These are phyloP conservation scores for Globisporangium ultimum DNA, from an alignment of 352 stramenopile genomes.

Conservation along the genomic window DNA sequence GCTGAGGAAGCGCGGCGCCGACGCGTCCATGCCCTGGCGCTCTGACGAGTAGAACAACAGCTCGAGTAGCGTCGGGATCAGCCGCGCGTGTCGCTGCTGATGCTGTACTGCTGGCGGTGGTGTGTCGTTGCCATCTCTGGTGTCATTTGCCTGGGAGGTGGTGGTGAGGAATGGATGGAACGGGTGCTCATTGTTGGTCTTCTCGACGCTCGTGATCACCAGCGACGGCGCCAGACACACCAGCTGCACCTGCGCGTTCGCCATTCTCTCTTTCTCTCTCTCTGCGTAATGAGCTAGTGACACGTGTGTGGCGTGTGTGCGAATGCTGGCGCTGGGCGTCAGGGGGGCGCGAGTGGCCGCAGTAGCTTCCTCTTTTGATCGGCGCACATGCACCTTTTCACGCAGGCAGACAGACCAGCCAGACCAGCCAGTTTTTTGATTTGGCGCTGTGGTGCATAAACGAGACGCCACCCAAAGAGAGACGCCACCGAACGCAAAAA, in stretches of 20 bases:
- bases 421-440: not conserved
- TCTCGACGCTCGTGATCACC: constrained; percentile 52
- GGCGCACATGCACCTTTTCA: not conserved
- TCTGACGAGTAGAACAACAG: constrained; percentile 49
- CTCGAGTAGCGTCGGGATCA: constrained; percentile 47
- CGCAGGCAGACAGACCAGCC: not conserved
- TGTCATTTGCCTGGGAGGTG: not conserved
- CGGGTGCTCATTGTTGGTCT: constrained; percentile 22
- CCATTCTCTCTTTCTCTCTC: constrained; percentile 8
- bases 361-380: not conserved
- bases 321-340: not conserved
- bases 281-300: not conserved
- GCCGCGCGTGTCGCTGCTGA: constrained; percentile 7
- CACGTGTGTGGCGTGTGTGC: not conserved
- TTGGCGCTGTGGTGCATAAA: not conserved
- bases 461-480: not conserved
- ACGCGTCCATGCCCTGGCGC: not conserved
- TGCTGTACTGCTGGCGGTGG: not conserved
- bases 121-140: not conserved
- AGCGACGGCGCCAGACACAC: constrained; percentile 50
- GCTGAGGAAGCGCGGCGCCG: constrained; percentile 41
- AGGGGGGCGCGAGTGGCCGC: not conserved
- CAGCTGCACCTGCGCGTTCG: constrained; percentile 45
- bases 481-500: not conserved
- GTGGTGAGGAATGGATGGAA: constrained; percentile 21